These are phyloP conservation scores for Brassica cretica DNA, from an alignment of 345 rosid genomes.

Conservation along the genomic window DNA sequence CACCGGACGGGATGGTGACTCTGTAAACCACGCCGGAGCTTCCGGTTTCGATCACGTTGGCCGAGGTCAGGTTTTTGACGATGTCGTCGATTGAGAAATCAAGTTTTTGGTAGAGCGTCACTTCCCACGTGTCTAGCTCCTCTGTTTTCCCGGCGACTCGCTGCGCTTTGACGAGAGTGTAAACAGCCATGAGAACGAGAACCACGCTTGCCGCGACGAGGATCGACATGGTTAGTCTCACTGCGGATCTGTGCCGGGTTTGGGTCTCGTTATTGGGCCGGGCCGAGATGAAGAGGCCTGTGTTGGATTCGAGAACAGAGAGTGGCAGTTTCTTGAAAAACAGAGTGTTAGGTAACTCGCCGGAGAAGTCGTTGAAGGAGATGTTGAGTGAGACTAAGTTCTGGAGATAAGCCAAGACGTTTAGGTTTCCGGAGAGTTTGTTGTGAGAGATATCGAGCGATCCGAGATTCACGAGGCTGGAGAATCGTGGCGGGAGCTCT, in stretches of 20 bases:
- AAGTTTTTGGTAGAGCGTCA: conserved; percentile 79
- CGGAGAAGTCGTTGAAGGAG: conserved; percentile 89
- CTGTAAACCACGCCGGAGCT: conserved; percentile 94
- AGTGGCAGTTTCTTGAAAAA: conserved; percentile 77
- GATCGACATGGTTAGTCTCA: conserved; percentile 58
- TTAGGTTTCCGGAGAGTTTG: conserved; percentile 59
- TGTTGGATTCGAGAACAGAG: conserved; percentile 67
- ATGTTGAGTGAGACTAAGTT: conserved; percentile 89
- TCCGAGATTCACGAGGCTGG: conserved; percentile 71
- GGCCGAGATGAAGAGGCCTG: conserved; percentile 57
- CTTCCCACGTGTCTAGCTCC: conserved; percentile 64
- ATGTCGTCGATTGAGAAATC: conserved; percentile 77
- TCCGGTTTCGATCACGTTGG: conserved; percentile 91
- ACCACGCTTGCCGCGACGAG: conserved; percentile 69
- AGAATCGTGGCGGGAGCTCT: conserved; percentile 66
- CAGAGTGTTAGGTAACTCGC: conserved; percentile 76
- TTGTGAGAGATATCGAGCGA: conserved; percentile 83
- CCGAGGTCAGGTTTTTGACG: conserved; percentile 59
- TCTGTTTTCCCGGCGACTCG: conserved; percentile 39
- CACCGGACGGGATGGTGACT: conserved; percentile 70
- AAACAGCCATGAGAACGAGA: conserved; percentile 58
- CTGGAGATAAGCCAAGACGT: conserved; percentile 63
- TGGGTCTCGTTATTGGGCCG: conserved; percentile 43
- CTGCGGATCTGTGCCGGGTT: conserved; percentile 49
- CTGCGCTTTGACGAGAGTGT: conserved; percentile 55